Conservation (phyloP, 1,284 basidiomycete species). For the Chiua sp. region DNA sequence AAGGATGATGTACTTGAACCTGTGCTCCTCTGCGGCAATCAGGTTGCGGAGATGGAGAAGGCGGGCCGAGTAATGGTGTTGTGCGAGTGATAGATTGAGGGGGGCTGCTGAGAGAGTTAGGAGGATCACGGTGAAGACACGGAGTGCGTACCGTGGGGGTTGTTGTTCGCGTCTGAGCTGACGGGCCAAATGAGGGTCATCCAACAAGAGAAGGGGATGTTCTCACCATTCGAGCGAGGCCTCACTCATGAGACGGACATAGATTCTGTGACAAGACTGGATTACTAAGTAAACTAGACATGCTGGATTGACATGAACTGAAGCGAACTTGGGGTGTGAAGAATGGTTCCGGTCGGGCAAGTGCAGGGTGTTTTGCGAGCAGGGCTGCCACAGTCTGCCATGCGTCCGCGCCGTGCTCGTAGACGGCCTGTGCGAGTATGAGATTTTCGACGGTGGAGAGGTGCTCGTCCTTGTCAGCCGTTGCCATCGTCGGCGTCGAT, state of each 20-base stretch:
- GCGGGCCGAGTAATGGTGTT: conserved; percentile 72
- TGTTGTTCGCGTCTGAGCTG: conserved; percentile 48
- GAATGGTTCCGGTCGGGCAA: conserved; percentile 63
- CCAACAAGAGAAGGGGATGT: background rate
- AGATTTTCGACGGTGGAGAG: conserved; percentile 68
- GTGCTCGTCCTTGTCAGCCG: conserved; percentile 12
- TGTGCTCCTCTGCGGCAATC: conserved; percentile 73
- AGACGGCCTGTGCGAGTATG: conserved; percentile 83
- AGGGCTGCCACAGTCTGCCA: conserved; percentile 75
- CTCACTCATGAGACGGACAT: conserved; percentile 69
- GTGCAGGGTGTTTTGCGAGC: conserved; percentile 69
- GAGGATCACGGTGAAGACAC: background rate
- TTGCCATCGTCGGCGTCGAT: conserved; percentile 18
- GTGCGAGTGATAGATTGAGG: conserved; percentile 70
- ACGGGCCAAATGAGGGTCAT: conserved; percentile 15
- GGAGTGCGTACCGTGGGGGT: conserved; percentile 44
- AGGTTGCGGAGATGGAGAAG: conserved; percentile 71
- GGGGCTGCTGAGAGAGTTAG: conserved; percentile 41
- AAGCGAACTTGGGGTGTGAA: conserved; percentile 68
- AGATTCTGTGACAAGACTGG: conserved; percentile 72
- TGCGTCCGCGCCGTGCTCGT: conserved; percentile 78
- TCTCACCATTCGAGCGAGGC: conserved; percentile 71
- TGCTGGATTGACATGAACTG: conserved; percentile 11
- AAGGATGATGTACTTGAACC: conserved; percentile 65
- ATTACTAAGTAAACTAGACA: conserved; percentile 27